Evolutionary conservation across 441 rosid species (phyloP).

Genomic region (Daphne laureola): DNA sequence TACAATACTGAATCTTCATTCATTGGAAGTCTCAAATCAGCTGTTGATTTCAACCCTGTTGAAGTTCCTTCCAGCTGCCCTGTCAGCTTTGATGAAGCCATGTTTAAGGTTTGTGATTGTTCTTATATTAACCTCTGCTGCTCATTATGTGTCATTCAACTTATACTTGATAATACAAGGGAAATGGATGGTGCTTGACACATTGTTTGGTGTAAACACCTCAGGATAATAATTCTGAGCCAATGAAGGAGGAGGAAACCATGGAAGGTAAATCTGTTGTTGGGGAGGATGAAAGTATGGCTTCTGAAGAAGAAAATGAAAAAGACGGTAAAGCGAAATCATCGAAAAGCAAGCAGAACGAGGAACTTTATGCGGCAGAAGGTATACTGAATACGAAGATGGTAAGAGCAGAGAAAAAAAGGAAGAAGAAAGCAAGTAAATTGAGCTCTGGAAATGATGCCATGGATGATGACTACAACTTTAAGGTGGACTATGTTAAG

Average conservation of each 20-base stretch:
- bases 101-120: conserved; percentile 62
- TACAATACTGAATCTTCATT: conserved; percentile 75
- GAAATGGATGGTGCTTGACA: conserved; percentile 2
- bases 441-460: conserved; percentile 26
- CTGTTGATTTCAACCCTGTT: conserved; percentile 49
- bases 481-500: conserved; percentile 65
- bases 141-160: not conserved
- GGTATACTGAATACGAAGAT: conserved; percentile 65
- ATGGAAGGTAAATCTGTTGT: conserved; percentile 17
- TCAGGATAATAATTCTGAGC: conserved; percentile 38
- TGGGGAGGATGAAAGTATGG: conserved; percentile 47
- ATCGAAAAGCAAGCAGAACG: conserved; percentile 47
- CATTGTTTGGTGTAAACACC: not conserved
- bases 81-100: conserved; percentile 57
- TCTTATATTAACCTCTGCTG: not conserved
- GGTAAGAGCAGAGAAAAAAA: conserved; percentile 73
- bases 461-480: conserved; percentile 69
- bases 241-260: conserved; percentile 20
- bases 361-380: conserved; percentile 55
- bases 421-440: conserved; percentile 55
- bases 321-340: conserved; percentile 34
- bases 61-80: conserved; percentile 70
- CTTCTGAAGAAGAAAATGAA: conserved; percentile 27
- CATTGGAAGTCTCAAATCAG: conserved; percentile 81
- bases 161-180: not conserved